Conservation (phyloP, 805 yeast species). For the Wickerhamomyces rabaulensis region DNA sequence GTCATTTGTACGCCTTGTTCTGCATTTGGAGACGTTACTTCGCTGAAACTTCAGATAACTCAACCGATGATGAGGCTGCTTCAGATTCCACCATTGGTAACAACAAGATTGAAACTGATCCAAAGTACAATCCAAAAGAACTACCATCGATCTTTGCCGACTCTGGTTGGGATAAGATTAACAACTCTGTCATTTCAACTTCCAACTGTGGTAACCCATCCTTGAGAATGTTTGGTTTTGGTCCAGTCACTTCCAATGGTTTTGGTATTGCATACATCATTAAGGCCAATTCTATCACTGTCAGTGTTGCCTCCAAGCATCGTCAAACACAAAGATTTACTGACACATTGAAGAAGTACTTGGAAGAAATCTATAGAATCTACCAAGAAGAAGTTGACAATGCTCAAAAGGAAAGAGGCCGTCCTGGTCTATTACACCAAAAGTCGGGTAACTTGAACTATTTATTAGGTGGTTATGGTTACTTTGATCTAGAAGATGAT, state of each 20-base stretch:
- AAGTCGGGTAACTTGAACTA: conserved; percentile 33
- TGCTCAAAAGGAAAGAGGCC: conserved; percentile 21
- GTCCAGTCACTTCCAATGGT: conserved; percentile 87
- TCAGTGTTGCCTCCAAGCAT: conserved; percentile 83
- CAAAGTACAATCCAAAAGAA: conserved; percentile 22
- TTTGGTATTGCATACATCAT: conserved; percentile 92
- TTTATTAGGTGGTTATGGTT: conserved; percentile 80
- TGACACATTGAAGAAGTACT: conserved; percentile 60
- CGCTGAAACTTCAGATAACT: conserved; percentile 14
- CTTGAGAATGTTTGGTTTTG: conserved; percentile 80
- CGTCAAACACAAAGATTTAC: conserved; percentile 79
- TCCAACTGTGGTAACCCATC: conserved; percentile 94
- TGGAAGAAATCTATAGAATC: conserved; percentile 51
- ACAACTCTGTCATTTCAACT: conserved; percentile 75
- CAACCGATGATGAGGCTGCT: conserved; percentile 17
- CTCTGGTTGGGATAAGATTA: conserved; percentile 81
- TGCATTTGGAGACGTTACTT: conserved; percentile 78
- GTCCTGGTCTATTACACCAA: conserved; percentile 15
- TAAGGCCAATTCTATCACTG: conserved; percentile 69
- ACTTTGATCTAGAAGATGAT: conserved; percentile 67
- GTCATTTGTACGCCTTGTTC: conserved; percentile 83
- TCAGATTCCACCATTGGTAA: conserved; percentile 19
- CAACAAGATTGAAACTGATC: conserved; percentile 1
- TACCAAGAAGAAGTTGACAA: conserved; percentile 28
- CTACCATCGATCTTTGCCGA: conserved; percentile 80